A percentile compares a stretch with the other conserved stretches of the same genome.
phyloP scores from a whole-genome alignment of 352 stramenopile genomes.

The Pythium diclinum region DNA sequence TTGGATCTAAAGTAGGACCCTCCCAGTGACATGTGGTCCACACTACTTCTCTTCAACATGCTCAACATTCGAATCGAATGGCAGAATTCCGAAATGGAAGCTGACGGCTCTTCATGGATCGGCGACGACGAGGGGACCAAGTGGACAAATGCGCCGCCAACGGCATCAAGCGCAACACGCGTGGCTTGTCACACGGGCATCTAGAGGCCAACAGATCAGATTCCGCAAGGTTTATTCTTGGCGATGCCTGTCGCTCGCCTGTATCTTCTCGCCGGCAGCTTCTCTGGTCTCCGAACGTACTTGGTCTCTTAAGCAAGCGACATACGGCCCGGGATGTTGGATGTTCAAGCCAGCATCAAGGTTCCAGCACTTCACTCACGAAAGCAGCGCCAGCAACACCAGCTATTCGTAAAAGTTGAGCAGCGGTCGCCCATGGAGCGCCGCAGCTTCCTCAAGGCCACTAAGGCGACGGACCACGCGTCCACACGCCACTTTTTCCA shows the following conservation, averaged over 20 bases:
- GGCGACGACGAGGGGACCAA: no score
- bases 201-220: neutral
- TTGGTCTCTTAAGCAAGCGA: neutral
- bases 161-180: neutral
- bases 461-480: neutral
- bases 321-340: no score
- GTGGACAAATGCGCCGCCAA: neutral
- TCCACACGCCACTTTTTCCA: constrained; percentile 45
- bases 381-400: neutral
- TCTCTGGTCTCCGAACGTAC: neutral
- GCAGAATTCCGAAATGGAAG: neutral
- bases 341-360: neutral
- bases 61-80: neutral
- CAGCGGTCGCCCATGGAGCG: constrained; percentile 16
- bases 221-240: constrained; percentile 9
- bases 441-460: constrained; percentile 21
- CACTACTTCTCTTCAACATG: constrained; percentile 1
- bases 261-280: neutral
- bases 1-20: neutral
- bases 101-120: neutral
- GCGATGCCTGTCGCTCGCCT: neutral
- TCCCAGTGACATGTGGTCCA: neutral
- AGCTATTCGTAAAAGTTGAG: neutral
- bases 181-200: neutral
- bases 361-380: neutral